Evolutionary conservation across 495 filamentous ascomycete genomes (phyloP).

Genomic region (Penicillium longicatenatum): DNA sequence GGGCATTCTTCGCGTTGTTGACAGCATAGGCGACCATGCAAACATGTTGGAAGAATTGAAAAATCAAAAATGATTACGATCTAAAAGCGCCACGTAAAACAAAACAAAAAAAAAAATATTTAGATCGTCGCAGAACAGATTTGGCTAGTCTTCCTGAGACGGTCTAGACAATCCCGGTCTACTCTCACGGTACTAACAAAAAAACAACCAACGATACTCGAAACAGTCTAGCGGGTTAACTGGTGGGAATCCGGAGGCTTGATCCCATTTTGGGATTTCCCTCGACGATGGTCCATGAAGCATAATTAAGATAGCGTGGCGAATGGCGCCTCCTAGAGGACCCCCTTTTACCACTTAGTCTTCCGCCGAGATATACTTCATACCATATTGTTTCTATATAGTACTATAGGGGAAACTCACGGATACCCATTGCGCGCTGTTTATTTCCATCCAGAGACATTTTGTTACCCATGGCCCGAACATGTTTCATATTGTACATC

Average conservation of each 20-base stretch:
- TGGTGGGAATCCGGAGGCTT: neutral
- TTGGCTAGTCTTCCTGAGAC: neutral
- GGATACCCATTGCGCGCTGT: neutral
- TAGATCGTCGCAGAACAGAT: no score
- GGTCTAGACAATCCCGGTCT: neutral
- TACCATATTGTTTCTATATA: neutral
- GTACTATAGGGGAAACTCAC: neutral
- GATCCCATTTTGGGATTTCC: neutral
- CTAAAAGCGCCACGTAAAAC: neutral
- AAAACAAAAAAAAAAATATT: neutral
- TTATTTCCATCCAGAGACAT: neutral
- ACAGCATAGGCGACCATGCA: neutral
- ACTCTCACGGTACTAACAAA: no score
- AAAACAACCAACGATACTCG: no score
- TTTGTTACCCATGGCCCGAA: neutral
- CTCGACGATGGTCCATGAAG: neutral
- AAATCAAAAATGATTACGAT: neutral
- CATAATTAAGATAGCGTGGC: neutral
- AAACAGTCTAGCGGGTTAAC: no score
- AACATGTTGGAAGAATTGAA: neutral
- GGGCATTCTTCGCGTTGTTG: conserved; percentile 20
- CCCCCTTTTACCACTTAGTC: neutral
- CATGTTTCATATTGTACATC: neutral
- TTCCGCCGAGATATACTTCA: neutral
- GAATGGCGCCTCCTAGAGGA: conserved; percentile 1